Percentiles rank a stretch among this genome's conserved stretches.
These are phyloP conservation scores for Dittrichia graveolens DNA, from an alignment of 129 eudicot species.

Conservation along the genomic window DNA sequence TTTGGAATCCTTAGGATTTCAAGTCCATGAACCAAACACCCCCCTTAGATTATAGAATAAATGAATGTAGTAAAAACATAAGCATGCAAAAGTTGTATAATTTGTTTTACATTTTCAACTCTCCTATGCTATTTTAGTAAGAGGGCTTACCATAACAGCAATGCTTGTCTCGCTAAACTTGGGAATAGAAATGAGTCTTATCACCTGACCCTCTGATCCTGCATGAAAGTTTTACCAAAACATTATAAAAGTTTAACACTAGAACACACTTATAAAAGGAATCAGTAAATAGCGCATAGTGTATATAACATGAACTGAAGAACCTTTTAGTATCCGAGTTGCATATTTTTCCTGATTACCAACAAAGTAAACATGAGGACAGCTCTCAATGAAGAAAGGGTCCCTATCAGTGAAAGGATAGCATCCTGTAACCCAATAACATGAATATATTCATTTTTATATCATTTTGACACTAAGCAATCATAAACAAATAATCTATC, in stretches of 20 bases:
- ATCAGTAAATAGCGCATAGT: not conserved
- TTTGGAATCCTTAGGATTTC: no score
- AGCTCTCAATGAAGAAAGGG: conserved; percentile 83
- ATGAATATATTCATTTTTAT: no score
- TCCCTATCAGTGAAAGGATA: conserved; percentile 96
- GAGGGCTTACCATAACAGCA: conserved; percentile 78
- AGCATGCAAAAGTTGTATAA: not conserved
- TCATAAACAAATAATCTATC: not conserved
- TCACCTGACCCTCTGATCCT: conserved; percentile 93
- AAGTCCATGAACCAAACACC: no score
- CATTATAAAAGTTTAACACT: not conserved
- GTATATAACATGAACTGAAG: not conserved
- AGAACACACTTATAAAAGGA: not conserved
- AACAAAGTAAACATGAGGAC: conserved; percentile 94
- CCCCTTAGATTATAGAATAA: no score
- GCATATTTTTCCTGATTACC: conserved; percentile 85
- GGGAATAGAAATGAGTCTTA: conserved; percentile 78
- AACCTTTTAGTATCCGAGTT: conserved; percentile 62
- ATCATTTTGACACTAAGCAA: no score
- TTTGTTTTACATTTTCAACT: conserved; percentile 1
- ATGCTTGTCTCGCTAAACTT: conserved; percentile 80
- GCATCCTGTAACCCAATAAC: conserved; percentile 61
- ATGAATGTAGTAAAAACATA: not conserved
- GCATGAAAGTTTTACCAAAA: conserved; percentile 21
- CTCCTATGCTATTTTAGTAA: not conserved